Evolutionary conservation across 140 eudicot species (phyloP), one percentile per base, ranked within the genome.

Genomic region (Stevia rebaudiana): DNA sequence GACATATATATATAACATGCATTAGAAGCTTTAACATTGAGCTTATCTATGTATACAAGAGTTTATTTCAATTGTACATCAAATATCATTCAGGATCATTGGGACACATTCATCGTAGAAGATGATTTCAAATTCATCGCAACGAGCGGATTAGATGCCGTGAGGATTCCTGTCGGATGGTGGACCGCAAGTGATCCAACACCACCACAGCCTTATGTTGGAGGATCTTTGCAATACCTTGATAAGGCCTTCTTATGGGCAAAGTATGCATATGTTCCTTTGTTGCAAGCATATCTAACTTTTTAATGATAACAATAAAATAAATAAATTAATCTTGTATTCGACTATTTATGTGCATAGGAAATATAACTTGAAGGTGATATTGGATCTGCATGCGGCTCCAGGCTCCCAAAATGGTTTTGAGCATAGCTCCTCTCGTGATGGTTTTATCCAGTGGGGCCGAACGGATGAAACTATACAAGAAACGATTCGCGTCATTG

Each of bases 151-250:
- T 53, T 83, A 25, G 83, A 86, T 51, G 79, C 86, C 0, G 89
- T 90, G 24, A 83, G 97, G 68, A 79, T 89, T 67, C 97, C 97
- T 0, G 87, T 90, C 5, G 97, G 95, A 6, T 89, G 97, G 97
- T 89, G 97, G 97, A 86, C 84, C 6, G 85, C 92, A 0, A 76
- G 79, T 39, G 97, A 79, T 69, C 97, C 87, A 0, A 55, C 68
- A 5, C 97, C 97, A 0, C 92, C 95, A 0, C 70, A 75, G 52
- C 97, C 97, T 33, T 86, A 60, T 25, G 89, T 89, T 6, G 85
- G 85, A 24, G 95, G 97, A 39, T 89, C 97, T 17, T 86, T 83
- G 73, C 49, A 79, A 17, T 83, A 82, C 24, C 74, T 89, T 30
- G 97, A 89, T 68, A 89, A 79, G 36, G 97, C 97, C 42, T 89